A percentile compares a stretch with the other conserved stretches of the same genome.
Evolutionary conservation across 2,329 filamentous ascomycete species (phyloP).

Genomic region (Aspergillus uvarum): DNA sequence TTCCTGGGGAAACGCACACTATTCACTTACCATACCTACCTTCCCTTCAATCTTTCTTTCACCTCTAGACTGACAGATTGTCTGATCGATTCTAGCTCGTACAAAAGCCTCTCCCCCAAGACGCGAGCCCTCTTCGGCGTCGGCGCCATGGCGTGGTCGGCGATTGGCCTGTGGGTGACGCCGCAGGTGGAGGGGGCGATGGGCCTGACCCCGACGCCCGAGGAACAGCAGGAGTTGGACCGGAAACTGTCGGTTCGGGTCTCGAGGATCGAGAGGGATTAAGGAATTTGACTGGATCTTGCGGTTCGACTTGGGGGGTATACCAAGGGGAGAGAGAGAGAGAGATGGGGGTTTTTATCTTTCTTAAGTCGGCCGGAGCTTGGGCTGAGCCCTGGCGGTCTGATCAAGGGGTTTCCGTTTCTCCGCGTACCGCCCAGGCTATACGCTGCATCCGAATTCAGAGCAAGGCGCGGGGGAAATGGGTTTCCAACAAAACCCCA

Average conservation of each 20-base stretch:
- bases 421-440: background rate
- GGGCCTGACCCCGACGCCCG: conserved; percentile 68
- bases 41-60: background rate
- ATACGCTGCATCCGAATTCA: background rate
- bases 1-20: no score
- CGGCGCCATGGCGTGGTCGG: conserved; percentile 74
- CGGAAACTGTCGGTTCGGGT: conserved; percentile 37
- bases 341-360: no score
- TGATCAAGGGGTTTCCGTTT: no score
- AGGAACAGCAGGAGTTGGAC: conserved; percentile 68
- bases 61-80: background rate
- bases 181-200: conserved; percentile 72
- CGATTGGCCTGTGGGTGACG: conserved; percentile 69
- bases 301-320: no score
- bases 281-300: no score
- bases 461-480: background rate
- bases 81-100: conserved; percentile 52
- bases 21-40: no score
- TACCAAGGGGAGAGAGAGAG: no score
- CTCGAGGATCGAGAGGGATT: conserved; percentile 31
- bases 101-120: conserved; percentile 68
- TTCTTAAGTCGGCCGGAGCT: no score
- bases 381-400: no score
- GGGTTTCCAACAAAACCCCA: background rate
- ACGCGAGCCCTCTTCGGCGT: conserved; percentile 71